Percentiles rank a stretch among this genome's conserved stretches.
phyloP scores from a whole-genome alignment of 768 basidiomycete genomes.

The Candolleomyces efflorescens region DNA sequence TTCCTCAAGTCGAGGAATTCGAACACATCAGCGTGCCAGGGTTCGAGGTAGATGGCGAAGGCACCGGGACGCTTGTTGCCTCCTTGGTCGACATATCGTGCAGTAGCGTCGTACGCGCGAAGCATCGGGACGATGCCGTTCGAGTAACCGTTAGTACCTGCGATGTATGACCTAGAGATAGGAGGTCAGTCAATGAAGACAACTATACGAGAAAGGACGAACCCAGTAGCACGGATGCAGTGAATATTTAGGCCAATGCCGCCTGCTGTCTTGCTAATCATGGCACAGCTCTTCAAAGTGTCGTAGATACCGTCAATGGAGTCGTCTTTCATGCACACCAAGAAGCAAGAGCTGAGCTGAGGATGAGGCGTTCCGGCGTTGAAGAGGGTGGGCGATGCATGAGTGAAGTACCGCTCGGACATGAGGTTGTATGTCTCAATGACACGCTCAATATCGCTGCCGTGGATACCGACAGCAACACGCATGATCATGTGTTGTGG shows the following conservation, averaged over 20 bases:
- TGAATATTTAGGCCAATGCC: conserved; percentile 97
- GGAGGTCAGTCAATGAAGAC: neutral
- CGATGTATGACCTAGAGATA: conserved; percentile 82
- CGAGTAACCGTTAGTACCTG: conserved; percentile 98
- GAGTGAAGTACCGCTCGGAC: conserved; percentile 98
- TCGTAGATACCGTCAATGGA: conserved; percentile 99
- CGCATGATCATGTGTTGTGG: conserved; percentile 99
- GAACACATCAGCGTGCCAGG: conserved; percentile 97
- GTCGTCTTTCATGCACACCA: conserved; percentile 97
- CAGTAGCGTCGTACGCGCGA: conserved; percentile 95
- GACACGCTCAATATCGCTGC: conserved; percentile 79
- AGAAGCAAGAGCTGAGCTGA: conserved; percentile 96
- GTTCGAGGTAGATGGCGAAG: conserved; percentile 97
- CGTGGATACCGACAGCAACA: conserved; percentile 97
- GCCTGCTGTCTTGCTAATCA: conserved; percentile 99
- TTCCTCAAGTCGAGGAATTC: conserved; percentile 97
- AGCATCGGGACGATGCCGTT: conserved; percentile 99
- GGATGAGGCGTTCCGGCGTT: conserved; percentile 95
- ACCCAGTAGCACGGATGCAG: conserved; percentile 95
- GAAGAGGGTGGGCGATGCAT: conserved; percentile 96
- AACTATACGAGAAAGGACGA: conserved; percentile 18
- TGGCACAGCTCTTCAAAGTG: conserved; percentile 94
- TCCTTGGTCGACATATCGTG: conserved; percentile 97
- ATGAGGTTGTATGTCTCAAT: conserved; percentile 94
- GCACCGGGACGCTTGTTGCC: conserved; percentile 99